Evolutionary conservation across 2,329 filamentous ascomycete species (phyloP), one percentile per base, ranked within the genome.

Genomic region (Beauveria sp.): DNA sequence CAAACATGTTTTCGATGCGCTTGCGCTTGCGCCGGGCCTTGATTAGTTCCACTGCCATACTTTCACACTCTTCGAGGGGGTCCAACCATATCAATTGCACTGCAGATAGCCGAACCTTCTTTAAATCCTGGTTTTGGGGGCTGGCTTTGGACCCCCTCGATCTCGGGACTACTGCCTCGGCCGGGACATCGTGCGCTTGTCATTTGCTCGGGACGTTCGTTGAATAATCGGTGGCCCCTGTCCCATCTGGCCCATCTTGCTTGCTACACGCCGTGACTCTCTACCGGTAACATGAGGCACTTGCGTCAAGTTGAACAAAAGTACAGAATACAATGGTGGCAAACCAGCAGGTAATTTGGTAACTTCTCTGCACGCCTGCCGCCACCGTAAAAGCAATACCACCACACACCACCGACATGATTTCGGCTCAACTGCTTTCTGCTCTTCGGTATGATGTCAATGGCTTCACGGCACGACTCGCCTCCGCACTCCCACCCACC

Each of bases 401-500:
- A 40, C 55, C 55, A 38, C 45, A 38, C 34, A 28, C 34, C 31
- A 38, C 34, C 20, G 49, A 22, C 16, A 26, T 43, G 43, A 18
- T 12, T 40, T 58, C 22, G 16, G 7, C 22, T 31, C 31, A 28
- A 22, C 34, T 38, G 18, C 26, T 31, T 1, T 7, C 3, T 38
- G 34, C 34, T 53, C 26, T 26, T 31, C 8, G 48, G 22, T 16
- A 60, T 60, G 58, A 60, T 60, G 58, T 60, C 58, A 60, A 60
- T n/a, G 58, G 58, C 58, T 52, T 51, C 38, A 26, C 9, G 16
- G 31, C 24, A 43, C 20, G 49, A 42, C 24, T 53, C 40, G 5
- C 28, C 49, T 52, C 57, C 57, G 42, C 58, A 38, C 14, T 10
- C 34, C 24, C 49, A 20, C 9, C 9, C n/a, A 34, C 16, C n/a